Base-by-base conservation (phyloP, 2,329 filamentous ascomycete genomes). In the Penicillium hordei region DNA sequence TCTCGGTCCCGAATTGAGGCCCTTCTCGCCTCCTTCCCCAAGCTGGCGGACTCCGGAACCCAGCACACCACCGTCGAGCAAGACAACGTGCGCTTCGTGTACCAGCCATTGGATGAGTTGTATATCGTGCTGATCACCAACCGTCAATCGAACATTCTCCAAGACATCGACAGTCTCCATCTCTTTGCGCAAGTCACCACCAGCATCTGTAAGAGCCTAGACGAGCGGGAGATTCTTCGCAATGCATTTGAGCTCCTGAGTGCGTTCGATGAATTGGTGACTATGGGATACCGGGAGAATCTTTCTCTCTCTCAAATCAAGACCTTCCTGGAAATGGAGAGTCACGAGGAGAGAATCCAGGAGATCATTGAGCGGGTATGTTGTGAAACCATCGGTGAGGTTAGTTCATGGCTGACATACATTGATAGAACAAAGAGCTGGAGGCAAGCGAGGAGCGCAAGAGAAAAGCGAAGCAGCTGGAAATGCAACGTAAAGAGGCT, bases 111-210 rank as follows among this genome's bases (percentile, higher is more conserved):
- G 64, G 95, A 99, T 79, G 95, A 99, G 82, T 88, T 99, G 64
- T 99, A 99, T 85, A 97, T 99, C 86, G 93, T 99, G 65, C 87
- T 99, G 72, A 97, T 99, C 79, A 99, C 95, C 76, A 99, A 99
- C 83, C 90, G 92, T 70, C 94, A 97, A 82, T 97, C 93, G 77
- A 99, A 99, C 79, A 99, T 99, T 68, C 85, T 99, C 51, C 94
- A 99, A 80, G 94, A 99, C 78, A 99, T 99, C 76, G 94, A 97
- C 79, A 96, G 94, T 59, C 85, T 99, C 60, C 95, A 99, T 76
- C 85, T 99, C 21, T 99, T 99, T 75, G 93, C 93, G 59, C 94
- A 99, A 80, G 93, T 99, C 17, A 94, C 97, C 55, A 91, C 90
- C 59, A 96, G 90, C 78, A 93, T 95, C 72, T 99, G 94, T 86